Conservation (phyloP, 2,329 filamentous ascomycete species). For the Fusarium neocosmosporiellum region DNA sequence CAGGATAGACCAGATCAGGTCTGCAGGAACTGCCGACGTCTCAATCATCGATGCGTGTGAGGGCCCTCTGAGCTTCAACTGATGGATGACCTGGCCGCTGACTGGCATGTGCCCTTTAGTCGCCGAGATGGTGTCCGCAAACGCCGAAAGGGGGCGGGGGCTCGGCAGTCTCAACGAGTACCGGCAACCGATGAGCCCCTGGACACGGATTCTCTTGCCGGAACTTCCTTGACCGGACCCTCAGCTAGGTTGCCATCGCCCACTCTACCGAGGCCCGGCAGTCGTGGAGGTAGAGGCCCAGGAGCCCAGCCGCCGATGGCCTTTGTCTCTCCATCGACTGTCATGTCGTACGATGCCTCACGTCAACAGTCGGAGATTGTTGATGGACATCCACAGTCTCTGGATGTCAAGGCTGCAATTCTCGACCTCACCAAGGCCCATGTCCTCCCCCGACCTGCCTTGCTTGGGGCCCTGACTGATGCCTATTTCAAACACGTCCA, state of each 20-base stretch:
- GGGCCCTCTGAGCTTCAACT: neutral
- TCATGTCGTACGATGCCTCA: neutral
- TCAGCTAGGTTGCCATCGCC: neutral
- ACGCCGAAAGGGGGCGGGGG: neutral
- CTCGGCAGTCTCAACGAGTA: neutral
- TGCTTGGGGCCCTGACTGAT: conserved; percentile 3
- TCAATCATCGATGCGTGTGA: conserved; percentile 8
- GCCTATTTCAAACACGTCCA: neutral
- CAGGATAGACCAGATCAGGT: conserved; percentile 1
- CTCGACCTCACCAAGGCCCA: neutral
- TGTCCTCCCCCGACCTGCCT: neutral
- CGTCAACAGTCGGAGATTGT: neutral
- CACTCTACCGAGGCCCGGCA: neutral
- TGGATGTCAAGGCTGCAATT: neutral
- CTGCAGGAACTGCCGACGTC: conserved; percentile 8
- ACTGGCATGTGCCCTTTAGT: neutral
- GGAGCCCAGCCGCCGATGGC: neutral
- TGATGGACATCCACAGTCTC: neutral
- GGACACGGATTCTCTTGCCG: neutral
- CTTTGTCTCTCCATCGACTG: neutral
- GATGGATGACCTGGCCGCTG: neutral
- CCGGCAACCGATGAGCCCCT: neutral
- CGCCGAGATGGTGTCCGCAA: conserved; percentile 12
- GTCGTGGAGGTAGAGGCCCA: neutral
- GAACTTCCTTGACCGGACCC: neutral